These are phyloP conservation scores for Eucalyptus melliodora DNA, from an alignment of 345 rosid species.

Conservation along the genomic window DNA sequence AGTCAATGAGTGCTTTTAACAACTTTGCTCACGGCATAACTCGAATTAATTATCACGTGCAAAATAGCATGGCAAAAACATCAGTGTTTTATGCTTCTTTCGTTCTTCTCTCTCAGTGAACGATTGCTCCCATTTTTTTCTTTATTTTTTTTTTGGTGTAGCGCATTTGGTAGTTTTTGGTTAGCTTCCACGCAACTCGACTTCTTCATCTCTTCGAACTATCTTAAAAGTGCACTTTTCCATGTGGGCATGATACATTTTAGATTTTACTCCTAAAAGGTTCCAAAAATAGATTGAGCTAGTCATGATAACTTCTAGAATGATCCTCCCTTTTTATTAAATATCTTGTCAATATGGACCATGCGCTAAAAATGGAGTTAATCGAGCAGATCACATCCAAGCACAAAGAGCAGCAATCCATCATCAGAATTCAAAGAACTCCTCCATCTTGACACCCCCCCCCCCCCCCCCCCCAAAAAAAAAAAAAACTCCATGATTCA, in stretches of 20 bases:
- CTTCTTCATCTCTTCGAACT: neutral
- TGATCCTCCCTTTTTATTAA: neutral
- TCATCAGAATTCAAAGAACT: neutral
- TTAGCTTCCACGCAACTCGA: neutral
- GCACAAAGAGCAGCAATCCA: neutral
- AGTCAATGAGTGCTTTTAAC: no score
- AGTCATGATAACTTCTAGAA: neutral
- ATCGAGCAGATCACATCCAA: neutral
- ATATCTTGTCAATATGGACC: no score
- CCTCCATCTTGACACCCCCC: neutral
- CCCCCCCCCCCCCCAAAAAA: no score
- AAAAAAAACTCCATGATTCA: neutral
- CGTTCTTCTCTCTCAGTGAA: no score
- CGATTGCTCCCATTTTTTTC: no score
- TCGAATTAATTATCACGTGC: no score
- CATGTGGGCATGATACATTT: neutral
- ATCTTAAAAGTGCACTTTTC: neutral
- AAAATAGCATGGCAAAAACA: no score
- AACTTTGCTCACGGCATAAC: no score
- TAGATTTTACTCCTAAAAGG: neutral
- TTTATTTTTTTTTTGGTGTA: no score
- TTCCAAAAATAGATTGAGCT: neutral
- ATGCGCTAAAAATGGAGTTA: neutral
- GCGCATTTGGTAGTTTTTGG: no score
- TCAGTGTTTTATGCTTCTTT: no score